Evolutionary conservation across 2,329 filamentous ascomycete species (phyloP).

Genomic region (Paracamarosporium sp.): DNA sequence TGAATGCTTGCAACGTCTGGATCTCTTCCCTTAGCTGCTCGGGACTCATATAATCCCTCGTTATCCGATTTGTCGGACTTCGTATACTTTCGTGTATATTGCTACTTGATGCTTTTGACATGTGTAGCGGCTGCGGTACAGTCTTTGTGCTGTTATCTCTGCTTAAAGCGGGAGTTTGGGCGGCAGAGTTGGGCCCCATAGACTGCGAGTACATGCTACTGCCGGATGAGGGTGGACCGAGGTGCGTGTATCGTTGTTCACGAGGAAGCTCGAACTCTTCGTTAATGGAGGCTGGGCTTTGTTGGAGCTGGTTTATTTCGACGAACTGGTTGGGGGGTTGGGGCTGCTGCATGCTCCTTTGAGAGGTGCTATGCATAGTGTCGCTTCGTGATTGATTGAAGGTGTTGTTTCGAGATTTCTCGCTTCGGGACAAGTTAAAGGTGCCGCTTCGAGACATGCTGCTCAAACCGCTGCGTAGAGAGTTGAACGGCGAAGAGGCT

Average conservation of each 20-base stretch:
- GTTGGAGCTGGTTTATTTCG: neutral
- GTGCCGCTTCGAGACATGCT: constrained; percentile 12
- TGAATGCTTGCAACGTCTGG: constrained; percentile 8
- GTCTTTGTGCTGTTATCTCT: neutral
- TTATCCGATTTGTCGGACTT: constrained; percentile 2
- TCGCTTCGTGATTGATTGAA: constrained; percentile 6
- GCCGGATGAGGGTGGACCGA: constrained; percentile 2
- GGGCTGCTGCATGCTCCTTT: neutral
- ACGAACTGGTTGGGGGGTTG: neutral
- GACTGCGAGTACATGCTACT: constrained; percentile 9
- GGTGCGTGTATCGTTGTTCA: constrained; percentile 1
- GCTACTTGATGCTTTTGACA: constrained; percentile 3
- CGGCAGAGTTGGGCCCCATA: neutral
- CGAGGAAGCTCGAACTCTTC: constrained; percentile 1
- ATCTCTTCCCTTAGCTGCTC: constrained; percentile 10
- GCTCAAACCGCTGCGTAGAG: constrained; percentile 12
- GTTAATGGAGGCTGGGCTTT: neutral
- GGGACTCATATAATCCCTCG: constrained; percentile 6
- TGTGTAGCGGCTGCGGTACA: constrained; percentile 1
- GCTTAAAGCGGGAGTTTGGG: neutral
- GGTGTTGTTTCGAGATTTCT: neutral
- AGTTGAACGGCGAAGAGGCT: constrained; percentile 20
- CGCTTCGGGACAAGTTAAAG: neutral
- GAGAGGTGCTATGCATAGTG: neutral
- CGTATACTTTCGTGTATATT: neutral